These are phyloP conservation scores for Phialophora verrucosa DNA, from an alignment of 2,329 filamentous ascomycete species.

Conservation along the genomic window DNA sequence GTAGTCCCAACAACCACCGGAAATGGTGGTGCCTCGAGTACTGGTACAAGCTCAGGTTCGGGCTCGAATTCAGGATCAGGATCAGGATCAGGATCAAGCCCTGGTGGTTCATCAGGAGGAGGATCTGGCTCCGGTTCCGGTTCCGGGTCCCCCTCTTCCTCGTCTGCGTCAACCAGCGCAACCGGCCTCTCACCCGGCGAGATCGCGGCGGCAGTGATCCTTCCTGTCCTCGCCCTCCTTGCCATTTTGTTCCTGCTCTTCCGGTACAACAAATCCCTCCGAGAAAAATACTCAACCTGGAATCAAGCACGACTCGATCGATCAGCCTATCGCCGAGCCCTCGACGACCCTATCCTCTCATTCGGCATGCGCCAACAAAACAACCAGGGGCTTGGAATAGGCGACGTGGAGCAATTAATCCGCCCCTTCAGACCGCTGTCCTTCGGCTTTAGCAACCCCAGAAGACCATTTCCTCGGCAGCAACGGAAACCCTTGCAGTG, in stretches of 20 bases:
- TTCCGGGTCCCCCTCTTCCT: conserved; percentile 14
- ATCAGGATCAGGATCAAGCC: conserved; percentile 9
- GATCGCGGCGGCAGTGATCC: conserved; percentile 29
- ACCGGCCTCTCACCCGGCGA: conserved; percentile 30
- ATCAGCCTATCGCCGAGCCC: conserved; percentile 30
- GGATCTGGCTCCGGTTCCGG: conserved; percentile 13
- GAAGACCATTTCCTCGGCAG: conserved; percentile 19
- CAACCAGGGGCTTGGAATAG: conserved; percentile 10
- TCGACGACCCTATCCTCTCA: conserved; percentile 34
- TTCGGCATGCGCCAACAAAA: conserved; percentile 21
- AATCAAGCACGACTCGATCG: conserved; percentile 26
- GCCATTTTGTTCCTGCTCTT: conserved; percentile 28
- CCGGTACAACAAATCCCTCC: conserved; percentile 30
- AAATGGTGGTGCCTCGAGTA: conserved; percentile 16
- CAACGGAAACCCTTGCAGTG: conserved; percentile 29
- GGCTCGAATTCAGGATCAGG: conserved; percentile 14
- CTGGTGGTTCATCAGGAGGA: conserved; percentile 10
- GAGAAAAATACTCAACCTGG: conserved; percentile 25
- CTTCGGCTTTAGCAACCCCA: conserved; percentile 29
- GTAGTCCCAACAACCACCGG: conserved; percentile 24
- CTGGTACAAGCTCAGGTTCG: conserved; percentile 12
- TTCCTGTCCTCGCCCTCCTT: conserved; percentile 29
- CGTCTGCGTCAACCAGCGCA: conserved; percentile 9
- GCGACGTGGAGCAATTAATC: conserved; percentile 22
- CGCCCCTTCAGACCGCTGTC: conserved; percentile 30